Base-by-base conservation (phyloP, 1,284 basidiomycete species). In the Cryptococcus amylolentus region DNA sequence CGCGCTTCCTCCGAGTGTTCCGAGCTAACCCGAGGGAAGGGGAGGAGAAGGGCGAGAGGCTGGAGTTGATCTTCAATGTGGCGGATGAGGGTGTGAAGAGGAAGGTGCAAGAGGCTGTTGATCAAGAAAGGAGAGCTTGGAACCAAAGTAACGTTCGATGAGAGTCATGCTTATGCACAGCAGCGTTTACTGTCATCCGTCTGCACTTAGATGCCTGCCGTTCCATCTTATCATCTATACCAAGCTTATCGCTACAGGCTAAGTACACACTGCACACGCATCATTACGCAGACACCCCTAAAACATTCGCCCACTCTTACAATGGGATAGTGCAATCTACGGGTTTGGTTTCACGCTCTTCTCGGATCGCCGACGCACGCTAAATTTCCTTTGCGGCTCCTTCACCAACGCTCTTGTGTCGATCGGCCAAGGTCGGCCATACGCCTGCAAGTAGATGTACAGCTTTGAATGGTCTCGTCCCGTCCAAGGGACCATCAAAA, bases 1-100 rank as follows among this genome's bases (percentile, higher is more conserved):
- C 43, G 14, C 57, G 58, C 46, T 58, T 64, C 57, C 55, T 68
- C 41, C 58, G 67, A 7, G 62, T 68, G 13, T 68, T 64, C 60
- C 61, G 59, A 23, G 61, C 63, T 37, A 68, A 68, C 54, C 54
- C 62, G 6, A 42, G 40, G 20, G 50, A 54, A 10, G 61, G 57
- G 4, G 53, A 47, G 27, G 26, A 26, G 8, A 16, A 27, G 37
- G 40, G 43, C 18, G 39, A 47, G 16, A 47, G 48, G n/a, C 41
- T 55, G 16, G 54, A 55, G 35, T 23, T 55, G 12, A 42, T 37
- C 12, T 55, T 55, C 40, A 55, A 50, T 37, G 48, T 55, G 6
- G 40, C 47, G 13, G 44, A 46, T 27, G 49, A 42, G 5, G 31
- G 49, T 37, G 49, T 18, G 26, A 37, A 27, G 44, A 35, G 13